Evolutionary conservation across 1,139 yeast genomes (phyloP), one percentile per base, ranked within the genome.

Genomic region (Hansenula lynferdii): DNA sequence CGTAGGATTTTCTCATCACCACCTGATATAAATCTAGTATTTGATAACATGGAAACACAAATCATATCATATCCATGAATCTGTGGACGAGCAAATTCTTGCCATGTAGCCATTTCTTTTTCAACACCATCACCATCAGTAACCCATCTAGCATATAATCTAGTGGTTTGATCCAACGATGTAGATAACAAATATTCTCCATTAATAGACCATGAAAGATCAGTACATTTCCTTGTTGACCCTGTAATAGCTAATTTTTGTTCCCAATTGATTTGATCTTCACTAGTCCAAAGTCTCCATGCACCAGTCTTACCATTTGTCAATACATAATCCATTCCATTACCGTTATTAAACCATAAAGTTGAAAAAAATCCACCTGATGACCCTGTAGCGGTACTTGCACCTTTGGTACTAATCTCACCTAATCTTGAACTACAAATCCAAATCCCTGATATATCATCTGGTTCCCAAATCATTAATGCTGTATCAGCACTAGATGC

Each of bases 31-130:
- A 85, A 90, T 44, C 75, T 68, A 1, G 84, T 69, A 32, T 70
- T 62, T 18, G 75, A 64, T 19, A 92, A 61, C 17, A 82, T 71
- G 35, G 79, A 79, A n/a, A 85, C 68, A 48, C 95, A 80, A 32
- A 86, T 74, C 97, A 94, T 89, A 58, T 94, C 97, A 57, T 87
- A 94, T 11, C 99, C 99, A 60, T 94, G 99, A 47, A 94, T 92
- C 58, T 94, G 99, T 0, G 98, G 98, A 50, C 99, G 74, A 1
- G 96, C 87, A 60, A 92, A 80, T 58, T 94, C 99, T 57, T 82
- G 85, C 96, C 96, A 89, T 1, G 77, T 66, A 5, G 48, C 44
- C 0, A 39, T 30, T 4, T 45, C 39, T 41, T 69, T 61, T 32
- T 44, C 38, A 16, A 47, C 31, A 0, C 64, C 65, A 42, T 58